Evolutionary conservation across 2,329 filamentous ascomycete genomes (phyloP).

Genomic region (Teratosphaeria pseudoeucalypti): DNA sequence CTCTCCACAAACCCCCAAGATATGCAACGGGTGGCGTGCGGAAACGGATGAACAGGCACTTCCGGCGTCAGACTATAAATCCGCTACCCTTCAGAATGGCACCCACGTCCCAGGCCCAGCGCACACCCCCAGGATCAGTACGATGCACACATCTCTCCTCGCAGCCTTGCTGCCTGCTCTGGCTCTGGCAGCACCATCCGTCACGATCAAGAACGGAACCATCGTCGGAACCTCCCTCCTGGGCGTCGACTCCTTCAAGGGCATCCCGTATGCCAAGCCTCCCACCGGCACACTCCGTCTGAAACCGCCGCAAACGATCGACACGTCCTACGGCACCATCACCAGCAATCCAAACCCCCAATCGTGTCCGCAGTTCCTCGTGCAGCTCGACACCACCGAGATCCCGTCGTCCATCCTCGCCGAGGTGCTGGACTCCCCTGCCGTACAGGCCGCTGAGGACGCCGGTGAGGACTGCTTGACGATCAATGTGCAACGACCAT

Average conservation of each 20-base stretch:
- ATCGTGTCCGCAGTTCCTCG: conserved; percentile 63
- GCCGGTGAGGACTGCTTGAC: conserved; percentile 34
- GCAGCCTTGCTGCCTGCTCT: background rate
- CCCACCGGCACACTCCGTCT: conserved; percentile 58
- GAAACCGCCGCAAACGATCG: conserved; percentile 55
- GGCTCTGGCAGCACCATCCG: conserved; percentile 33
- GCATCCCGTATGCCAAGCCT: conserved; percentile 64
- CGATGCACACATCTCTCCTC: background rate
- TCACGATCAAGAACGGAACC: conserved; percentile 47
- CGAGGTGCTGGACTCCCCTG: conserved; percentile 28
- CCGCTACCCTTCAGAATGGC: background rate
- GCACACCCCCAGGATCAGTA: background rate
- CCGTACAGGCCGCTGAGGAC: conserved; percentile 28
- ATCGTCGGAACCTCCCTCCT: conserved; percentile 39
- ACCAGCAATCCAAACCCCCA: conserved; percentile 48
- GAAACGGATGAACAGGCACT: too few species aligned
- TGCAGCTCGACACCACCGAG: conserved; percentile 37
- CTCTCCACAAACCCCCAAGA: too few species aligned
- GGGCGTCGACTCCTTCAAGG: conserved; percentile 57
- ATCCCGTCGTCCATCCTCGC: conserved; percentile 29
- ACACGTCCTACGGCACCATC: conserved; percentile 47
- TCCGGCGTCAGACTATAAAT: background rate
- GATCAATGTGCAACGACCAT: conserved; percentile 29
- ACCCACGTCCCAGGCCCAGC: background rate
- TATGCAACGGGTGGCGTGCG: too few species aligned